Evolutionary conservation across 2,329 filamentous ascomycete genomes (phyloP).

Genomic region (Diaporthe sp.): DNA sequence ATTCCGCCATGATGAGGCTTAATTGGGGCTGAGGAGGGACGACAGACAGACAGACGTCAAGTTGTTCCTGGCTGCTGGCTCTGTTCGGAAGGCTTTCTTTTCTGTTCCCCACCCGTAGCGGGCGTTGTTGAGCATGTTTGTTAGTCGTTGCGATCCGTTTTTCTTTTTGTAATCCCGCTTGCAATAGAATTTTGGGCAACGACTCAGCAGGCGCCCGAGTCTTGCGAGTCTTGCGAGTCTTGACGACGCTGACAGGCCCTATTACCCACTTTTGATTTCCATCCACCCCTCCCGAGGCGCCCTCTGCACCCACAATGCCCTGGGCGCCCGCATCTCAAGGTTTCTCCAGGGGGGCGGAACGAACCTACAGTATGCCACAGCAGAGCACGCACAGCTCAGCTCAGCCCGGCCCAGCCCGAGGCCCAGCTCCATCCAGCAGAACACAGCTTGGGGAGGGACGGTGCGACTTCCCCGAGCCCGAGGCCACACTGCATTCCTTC

Average conservation of each 20-base stretch:
- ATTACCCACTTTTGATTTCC: constrained; percentile 33
- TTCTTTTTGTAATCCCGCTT: constrained; percentile 26
- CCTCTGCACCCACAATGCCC: constrained; percentile 5
- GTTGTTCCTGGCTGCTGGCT: not conserved
- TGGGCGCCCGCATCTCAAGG: constrained; percentile 13
- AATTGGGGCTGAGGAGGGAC: constrained; percentile 1
- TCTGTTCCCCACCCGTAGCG: not conserved
- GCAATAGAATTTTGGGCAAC: constrained; percentile 23
- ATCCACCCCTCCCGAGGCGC: constrained; percentile 19
- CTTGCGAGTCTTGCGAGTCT: constrained; percentile 12
- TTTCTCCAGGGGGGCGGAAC: constrained; percentile 22
- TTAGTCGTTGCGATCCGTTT: constrained; percentile 8
- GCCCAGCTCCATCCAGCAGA: not conserved
- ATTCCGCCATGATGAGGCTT: constrained; percentile 27
- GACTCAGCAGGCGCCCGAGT: constrained; percentile 10
- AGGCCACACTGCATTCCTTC: not conserved
- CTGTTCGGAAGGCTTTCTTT: not conserved
- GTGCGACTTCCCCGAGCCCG: constrained; percentile 14
- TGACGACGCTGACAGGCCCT: constrained; percentile 18
- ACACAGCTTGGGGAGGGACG: not conserved
- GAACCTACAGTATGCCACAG: constrained; percentile 26
- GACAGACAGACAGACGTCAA: not conserved
- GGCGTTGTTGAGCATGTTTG: not conserved
- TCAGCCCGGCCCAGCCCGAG: not conserved
- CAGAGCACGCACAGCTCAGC: constrained; percentile 14